Conservation (phyloP, 2,329 filamentous ascomycete genomes). For the Seiridium unicorne region DNA sequence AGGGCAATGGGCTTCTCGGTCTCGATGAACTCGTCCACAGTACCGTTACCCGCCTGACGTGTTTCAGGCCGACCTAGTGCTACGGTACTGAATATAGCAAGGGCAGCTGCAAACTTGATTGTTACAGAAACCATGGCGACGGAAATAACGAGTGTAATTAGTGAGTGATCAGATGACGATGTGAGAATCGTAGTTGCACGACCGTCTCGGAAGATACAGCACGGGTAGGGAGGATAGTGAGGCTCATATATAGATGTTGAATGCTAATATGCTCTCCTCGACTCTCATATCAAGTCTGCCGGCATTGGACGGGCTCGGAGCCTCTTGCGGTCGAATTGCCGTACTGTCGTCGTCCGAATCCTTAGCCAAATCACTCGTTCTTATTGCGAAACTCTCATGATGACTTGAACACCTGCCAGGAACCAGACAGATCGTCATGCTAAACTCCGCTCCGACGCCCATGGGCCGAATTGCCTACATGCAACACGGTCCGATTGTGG, state of each 20-base stretch:
- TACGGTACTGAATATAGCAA: not conserved
- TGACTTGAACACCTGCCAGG: not conserved
- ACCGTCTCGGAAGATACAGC: not conserved
- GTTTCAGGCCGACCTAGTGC: not conserved
- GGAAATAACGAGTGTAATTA: not conserved
- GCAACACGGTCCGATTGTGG: constrained; percentile 2
- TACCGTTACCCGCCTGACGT: not conserved
- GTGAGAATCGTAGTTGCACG: not conserved
- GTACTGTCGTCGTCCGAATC: not conserved
- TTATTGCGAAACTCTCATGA: not conserved
- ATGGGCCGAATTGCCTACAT: not conserved
- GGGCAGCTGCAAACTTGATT: not conserved
- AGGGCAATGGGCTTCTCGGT: constrained; percentile 45
- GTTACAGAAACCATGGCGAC: not conserved
- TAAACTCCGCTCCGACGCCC: not conserved
- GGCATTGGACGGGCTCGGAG: not conserved
- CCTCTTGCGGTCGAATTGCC: no score
- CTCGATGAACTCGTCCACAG: constrained; percentile 33
- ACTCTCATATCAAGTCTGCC: not conserved
- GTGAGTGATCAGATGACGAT: not conserved
- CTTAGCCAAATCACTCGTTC: not conserved
- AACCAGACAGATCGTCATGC: not conserved
- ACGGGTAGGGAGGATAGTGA: not conserved
- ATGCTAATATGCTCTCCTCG: not conserved
- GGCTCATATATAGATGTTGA: not conserved